Evolutionary conservation across 2,329 filamentous ascomycete species (phyloP).

Genomic region (Massarina eburnea): DNA sequence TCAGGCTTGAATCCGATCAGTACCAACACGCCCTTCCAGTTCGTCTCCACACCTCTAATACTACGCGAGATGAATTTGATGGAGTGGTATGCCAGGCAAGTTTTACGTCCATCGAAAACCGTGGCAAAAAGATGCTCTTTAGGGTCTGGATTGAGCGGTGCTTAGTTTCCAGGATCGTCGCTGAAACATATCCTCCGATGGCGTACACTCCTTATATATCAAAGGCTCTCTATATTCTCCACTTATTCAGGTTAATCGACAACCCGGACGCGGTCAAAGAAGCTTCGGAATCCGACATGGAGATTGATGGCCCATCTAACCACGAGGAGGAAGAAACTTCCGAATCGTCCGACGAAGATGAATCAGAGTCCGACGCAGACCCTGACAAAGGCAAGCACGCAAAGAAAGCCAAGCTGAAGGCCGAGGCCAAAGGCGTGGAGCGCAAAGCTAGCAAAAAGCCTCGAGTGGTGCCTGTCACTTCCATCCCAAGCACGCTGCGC

Average conservation of each 20-base stretch:
- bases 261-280: not conserved
- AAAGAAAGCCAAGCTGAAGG: constrained; percentile 1
- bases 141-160: constrained; percentile 23
- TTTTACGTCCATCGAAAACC: constrained; percentile 14
- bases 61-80: constrained; percentile 12
- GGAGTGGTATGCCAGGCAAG: constrained; percentile 8
- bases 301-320: not conserved
- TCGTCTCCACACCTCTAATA: constrained; percentile 7
- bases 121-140: constrained; percentile 7
- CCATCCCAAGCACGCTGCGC: constrained; percentile 3
- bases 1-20: constrained; percentile 7
- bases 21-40: constrained; percentile 5
- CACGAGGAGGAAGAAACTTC: not conserved
- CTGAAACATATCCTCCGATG: constrained; percentile 3
- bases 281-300: not conserved
- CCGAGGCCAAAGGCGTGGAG: not conserved
- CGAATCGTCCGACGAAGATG: not conserved
- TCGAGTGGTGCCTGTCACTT: not conserved
- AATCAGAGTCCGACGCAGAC: constrained; percentile 2
- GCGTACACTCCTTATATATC: constrained; percentile 13
- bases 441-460: not conserved
- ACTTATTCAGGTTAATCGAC: constrained; percentile 20
- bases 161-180: constrained; percentile 12
- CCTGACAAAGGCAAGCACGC: constrained; percentile 2
- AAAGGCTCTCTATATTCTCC: constrained; percentile 23